Base-by-base conservation (phyloP, 768 basidiomycete genomes). In the Trametes elegans region DNA sequence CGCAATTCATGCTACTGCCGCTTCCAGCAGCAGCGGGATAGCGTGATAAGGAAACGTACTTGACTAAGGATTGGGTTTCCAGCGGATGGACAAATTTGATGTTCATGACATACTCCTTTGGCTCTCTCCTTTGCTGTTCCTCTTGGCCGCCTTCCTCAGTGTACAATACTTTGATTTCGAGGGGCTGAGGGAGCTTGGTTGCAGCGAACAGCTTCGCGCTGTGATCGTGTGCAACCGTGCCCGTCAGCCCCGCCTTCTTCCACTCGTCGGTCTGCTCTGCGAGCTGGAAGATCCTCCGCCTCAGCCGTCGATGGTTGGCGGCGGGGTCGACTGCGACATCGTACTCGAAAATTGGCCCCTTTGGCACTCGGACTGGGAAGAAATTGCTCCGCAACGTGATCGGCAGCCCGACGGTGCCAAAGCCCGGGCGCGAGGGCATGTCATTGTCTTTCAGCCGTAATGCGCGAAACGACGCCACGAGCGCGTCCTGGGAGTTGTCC, bases 381-480 rank as follows among this genome's bases (percentile, higher is more conserved):
- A 80, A 81, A 49, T 81, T 81, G 2, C 80, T 66, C 19, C 80
- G 77, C 35, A 83, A 70, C 50, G 74, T 78, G 67, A 82, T 74
- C 36, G 66, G 59, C 14, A 19, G 70, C 23, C 80, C 80, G 3
- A 60, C 63, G 0, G 69, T 74, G 29, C 80, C 80, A 62, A 73
- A 81, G 49, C 71, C 74, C 18, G 79, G 79, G 26, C 80, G 77
- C n/a, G 68, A 58, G 24, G 81, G 81, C 57, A 79, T 72, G 26
- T 71, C 67, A 14, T 58, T 64, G 24, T 65, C 58, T 13, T 57
- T 49, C 13, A 75, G 50, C 19, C 66, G 65, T 28, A 70, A 47
- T 7, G 60, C 62, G 10, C 62, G 70, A 39, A 73, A 72, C 27
- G 62, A 63, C 46, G 67, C 63, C n/a, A 82, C 66, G 3, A 81